Percentiles rank a stretch among this genome's conserved stretches.
These are phyloP conservation scores for Dryas octopetala DNA, from an alignment of 306 rosid species.

Conservation along the genomic window DNA sequence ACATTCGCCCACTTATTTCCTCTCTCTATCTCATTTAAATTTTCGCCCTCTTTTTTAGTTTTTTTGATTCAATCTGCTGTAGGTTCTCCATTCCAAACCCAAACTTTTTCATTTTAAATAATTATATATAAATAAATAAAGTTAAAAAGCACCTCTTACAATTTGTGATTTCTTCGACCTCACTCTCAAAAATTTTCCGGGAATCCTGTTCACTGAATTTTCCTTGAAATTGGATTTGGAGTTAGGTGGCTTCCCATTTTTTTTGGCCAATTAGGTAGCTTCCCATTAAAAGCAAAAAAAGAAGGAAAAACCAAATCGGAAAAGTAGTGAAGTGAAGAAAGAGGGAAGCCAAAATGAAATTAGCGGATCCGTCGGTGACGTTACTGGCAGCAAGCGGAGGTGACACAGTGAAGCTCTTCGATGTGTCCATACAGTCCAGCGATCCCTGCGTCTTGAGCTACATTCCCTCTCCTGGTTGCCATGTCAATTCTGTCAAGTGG, in stretches of 20 bases:
- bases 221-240: slow-evolving; percentile 13
- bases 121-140: not conserved
- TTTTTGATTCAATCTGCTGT: not conserved
- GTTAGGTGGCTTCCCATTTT: not conserved
- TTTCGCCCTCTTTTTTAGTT: slow-evolving; percentile 12
- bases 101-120: not conserved
- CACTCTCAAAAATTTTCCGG: slow-evolving; percentile 6
- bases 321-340: not conserved
- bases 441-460: slow-evolving; percentile 89
- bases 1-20: slow-evolving; percentile 32
- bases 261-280: not conserved
- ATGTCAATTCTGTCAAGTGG: slow-evolving; percentile 92
- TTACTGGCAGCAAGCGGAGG: slow-evolving; percentile 89
- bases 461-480: slow-evolving; percentile 75
- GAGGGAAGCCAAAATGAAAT: slow-evolving; percentile 21
- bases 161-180: not conserved
- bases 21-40: slow-evolving; percentile 24
- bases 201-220: not conserved
- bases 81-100: slow-evolving; percentile 35
- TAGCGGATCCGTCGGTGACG: slow-evolving; percentile 69
- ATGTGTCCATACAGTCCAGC: slow-evolving; percentile 73
- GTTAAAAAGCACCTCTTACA: not conserved
- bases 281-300: not conserved
- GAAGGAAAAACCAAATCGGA: slow-evolving; percentile 4
- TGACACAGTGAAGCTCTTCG: slow-evolving; percentile 90